Percentiles rank a stretch among this genome's conserved stretches.
phyloP scores from a whole-genome alignment of 176 grass and related monocot genomes.

The Rhynchospora pubera region DNA sequence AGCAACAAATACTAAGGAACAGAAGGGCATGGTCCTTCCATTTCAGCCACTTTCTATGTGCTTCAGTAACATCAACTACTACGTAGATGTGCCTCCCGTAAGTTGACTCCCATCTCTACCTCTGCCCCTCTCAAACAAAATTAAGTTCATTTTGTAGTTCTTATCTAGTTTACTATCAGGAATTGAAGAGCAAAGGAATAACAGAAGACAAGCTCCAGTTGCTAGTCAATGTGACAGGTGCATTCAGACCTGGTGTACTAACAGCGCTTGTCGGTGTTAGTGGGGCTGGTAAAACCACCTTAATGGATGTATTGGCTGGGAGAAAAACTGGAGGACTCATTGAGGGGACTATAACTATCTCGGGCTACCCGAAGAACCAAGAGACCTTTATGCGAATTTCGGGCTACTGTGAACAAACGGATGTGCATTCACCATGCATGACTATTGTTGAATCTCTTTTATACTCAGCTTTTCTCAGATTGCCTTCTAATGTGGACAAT shows the following conservation, averaged over 20 bases:
- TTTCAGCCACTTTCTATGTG: constrained; percentile 98
- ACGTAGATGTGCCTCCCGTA: constrained; percentile 88
- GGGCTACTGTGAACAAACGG: constrained; percentile 21
- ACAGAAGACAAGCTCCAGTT: constrained; percentile 22
- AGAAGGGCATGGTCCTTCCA: constrained; percentile 96
- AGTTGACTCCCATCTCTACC: neutral
- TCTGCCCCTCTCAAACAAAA: neutral
- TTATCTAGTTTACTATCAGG: neutral
- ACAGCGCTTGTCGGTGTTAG: constrained; percentile 23
- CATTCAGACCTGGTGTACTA: constrained; percentile 22
- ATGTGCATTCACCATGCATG: constrained; percentile 23
- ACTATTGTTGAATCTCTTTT: constrained; percentile 19
- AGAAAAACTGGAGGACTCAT: constrained; percentile 25
- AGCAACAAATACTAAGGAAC: constrained; percentile 68
- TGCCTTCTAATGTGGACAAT: constrained; percentile 55
- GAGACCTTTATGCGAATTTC: constrained; percentile 19
- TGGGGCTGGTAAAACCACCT: constrained; percentile 21
- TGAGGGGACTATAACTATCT: constrained; percentile 12
- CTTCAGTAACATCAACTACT: constrained; percentile 93
- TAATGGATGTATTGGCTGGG: constrained; percentile 24
- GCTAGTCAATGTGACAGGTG: constrained; percentile 19
- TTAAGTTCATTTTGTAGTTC: constrained; percentile 6
- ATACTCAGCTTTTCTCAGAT: constrained; percentile 20
- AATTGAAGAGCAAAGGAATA: constrained; percentile 22
- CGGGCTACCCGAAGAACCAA: constrained; percentile 18